Base-by-base conservation (phyloP, 441 rosid genomes). In the Arabidopsis lyrata region DNA sequence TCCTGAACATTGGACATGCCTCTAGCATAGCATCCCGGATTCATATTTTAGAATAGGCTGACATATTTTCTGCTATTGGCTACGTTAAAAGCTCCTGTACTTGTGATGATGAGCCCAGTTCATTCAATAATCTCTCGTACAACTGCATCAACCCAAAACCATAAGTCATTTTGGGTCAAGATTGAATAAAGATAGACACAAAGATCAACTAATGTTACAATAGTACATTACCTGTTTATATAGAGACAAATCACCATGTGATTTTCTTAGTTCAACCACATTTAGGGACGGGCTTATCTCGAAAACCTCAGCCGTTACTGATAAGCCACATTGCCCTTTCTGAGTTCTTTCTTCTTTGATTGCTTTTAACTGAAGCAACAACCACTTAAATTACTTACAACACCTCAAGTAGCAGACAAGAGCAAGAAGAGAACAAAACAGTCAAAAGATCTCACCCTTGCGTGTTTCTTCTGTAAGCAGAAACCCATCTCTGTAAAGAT, bases 251-350 rank as follows among this genome's bases (percentile, higher is more conserved):
- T 95, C 98, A 34, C 99, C 99, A 39, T 70, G 77, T 10, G 91
- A 83, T 88, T 95, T 95, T 78, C 89, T 83, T 48, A 95, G 61
- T 77, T 95, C 98, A 47, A 95, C 98, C 58, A 95, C 96, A 56
- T 82, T 80, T 50, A 95, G 74, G 22, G 92, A 85, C 32, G 94
- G 82, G 53, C 88, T 90, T 77, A 95, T 90, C 86, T 86, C 92
- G 9, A 77, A 72, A 50, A 77, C 80, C 77, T 77, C 98, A 45
- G 95, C 96, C 0, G 88, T 88, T 68, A 90, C 85, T 7, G 85
- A 88, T 63, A 93, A 84, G 66, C 85, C 84, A 12, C 88, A 84
- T 82, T 74, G 83, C 56, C 81, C 84, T 54, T 81, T 86, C 35
- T 36, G 52, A 70, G 3, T 77, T 7, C 63, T 72, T 63, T 81